A percentile compares a stretch with the other conserved stretches of the same genome.
Evolutionary conservation across 2,329 filamentous ascomycete genomes (phyloP).

Genomic region (Thelonectria olida): DNA sequence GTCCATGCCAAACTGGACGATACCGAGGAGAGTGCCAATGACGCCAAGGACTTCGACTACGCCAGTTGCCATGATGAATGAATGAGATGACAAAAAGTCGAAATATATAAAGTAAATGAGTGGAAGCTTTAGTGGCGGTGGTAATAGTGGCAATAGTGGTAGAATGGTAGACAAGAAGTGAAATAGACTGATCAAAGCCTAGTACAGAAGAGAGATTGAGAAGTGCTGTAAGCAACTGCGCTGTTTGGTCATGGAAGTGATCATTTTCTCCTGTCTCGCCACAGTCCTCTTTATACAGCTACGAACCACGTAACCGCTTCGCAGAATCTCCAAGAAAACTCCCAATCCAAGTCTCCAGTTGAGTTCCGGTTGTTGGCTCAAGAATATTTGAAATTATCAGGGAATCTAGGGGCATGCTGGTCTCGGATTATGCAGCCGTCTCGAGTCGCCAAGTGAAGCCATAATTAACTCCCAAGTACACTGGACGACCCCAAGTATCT

Average conservation of each 20-base stretch:
- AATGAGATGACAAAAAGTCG: neutral
- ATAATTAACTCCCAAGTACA: neutral
- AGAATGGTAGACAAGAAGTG: neutral
- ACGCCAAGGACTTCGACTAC: conserved; percentile 10
- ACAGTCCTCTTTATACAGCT: neutral
- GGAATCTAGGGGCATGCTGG: neutral
- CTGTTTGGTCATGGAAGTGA: too few relatives aligned
- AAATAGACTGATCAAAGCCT: too few relatives aligned
- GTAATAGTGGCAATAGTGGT: too few relatives aligned
- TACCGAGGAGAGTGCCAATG: conserved; percentile 11
- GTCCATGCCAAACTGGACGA: conserved; percentile 21
- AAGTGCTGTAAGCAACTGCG: too few relatives aligned
- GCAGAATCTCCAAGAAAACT: too few relatives aligned
- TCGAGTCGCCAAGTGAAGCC: neutral
- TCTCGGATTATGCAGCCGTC: neutral
- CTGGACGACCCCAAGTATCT: neutral
- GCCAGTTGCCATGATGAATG: neutral
- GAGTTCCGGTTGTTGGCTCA: neutral
- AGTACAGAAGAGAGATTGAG: too few relatives aligned
- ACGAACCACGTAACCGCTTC: neutral
- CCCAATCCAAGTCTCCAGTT: too few relatives aligned
- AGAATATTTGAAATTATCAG: neutral
- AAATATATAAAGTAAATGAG: too few relatives aligned
- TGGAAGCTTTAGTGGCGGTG: too few relatives aligned
- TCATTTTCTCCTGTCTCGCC: too few relatives aligned